Percentiles rank a stretch among this genome's conserved stretches.
Conservation (phyloP, 495 filamentous ascomycete species). For the Parmelia sp. region DNA sequence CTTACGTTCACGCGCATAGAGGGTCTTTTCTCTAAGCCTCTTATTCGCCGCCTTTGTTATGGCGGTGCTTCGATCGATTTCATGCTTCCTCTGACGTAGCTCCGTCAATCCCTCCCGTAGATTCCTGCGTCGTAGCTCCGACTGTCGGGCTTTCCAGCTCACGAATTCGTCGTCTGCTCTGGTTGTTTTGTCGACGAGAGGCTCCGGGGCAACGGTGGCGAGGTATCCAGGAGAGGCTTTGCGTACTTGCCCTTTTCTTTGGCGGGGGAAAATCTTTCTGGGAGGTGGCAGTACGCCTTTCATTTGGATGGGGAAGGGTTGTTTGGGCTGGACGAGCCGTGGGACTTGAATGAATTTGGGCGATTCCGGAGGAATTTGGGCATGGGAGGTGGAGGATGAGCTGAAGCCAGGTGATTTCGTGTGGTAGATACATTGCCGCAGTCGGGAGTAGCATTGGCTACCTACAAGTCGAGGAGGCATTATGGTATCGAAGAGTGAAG, state of each 20-base stretch:
- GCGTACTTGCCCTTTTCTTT: slow-evolving; percentile 28
- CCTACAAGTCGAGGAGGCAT: slow-evolving; percentile 18
- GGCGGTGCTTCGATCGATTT: slow-evolving; percentile 35
- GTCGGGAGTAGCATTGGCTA: not conserved
- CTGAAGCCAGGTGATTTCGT: slow-evolving; percentile 8
- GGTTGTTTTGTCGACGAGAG: slow-evolving; percentile 30
- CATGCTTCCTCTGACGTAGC: slow-evolving; percentile 50
- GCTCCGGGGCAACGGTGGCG: slow-evolving; percentile 37
- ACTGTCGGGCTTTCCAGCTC: slow-evolving; percentile 57
- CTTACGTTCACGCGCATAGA: slow-evolving; percentile 47
- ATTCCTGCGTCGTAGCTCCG: slow-evolving; percentile 53
- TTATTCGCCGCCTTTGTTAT: slow-evolving; percentile 33
- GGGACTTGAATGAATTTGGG: slow-evolving; percentile 71
- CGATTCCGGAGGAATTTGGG: slow-evolving; percentile 54
- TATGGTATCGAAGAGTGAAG: not conserved
- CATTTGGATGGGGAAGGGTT: slow-evolving; percentile 41
- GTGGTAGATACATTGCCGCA: slow-evolving; percentile 8
- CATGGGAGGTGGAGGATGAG: slow-evolving; percentile 13
- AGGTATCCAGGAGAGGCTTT: slow-evolving; percentile 52
- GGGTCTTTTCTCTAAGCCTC: slow-evolving; percentile 38
- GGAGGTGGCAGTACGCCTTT: slow-evolving; percentile 71
- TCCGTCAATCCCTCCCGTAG: slow-evolving; percentile 56
- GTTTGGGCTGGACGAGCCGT: slow-evolving; percentile 41
- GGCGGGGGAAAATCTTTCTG: slow-evolving; percentile 54
- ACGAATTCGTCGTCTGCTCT: slow-evolving; percentile 42